Evolutionary conservation across 805 yeast genomes (phyloP), one percentile per base, ranked within the genome.

Genomic region (Schizosaccharomyces cryophilus): DNA sequence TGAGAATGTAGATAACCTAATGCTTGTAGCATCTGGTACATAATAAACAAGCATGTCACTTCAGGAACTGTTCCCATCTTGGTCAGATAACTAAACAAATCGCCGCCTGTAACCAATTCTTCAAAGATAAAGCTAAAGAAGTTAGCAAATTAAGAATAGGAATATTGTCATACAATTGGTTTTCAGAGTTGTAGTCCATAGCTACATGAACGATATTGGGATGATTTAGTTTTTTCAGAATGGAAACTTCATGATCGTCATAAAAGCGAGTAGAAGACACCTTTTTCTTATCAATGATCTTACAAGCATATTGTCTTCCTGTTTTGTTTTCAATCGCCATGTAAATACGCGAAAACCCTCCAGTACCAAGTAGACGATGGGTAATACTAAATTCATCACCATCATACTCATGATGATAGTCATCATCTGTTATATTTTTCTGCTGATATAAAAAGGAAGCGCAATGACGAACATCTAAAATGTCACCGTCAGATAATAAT

Each of bases 61-160:
- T 82, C 87, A 0, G 80, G 71, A 0, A 82, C 64, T 0, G 80
- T 66, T 29, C 71, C 72, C 0, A 76, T 77, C 54, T 71, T 70
- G 0, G 76, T 72, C n/a, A 80, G 66, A 64, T 79, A 80, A 1
- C 82, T 78, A 64, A 79, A 79, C 17, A 80, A 68, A 64, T 80
- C 84, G 1, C 84, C 84, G 1, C 84, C 84, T 61, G 78, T 63
- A 58, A 73, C 60, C 42, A 65, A 47, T 40, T 65, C 67, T 48
- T 65, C 66, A 40, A 65, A 64, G 2, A 65, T 65, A 45, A 64
- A 65, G 17, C 66, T 65, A 40, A 15, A 31, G 30, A 58, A n/a
- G 17, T 51, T 51, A 51, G 21, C 51, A n/a, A 4, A 47, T 4
- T 29, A 26, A 17, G 4, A 26, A 7, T 59, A 13, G 42, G 61